A percentile compares a stretch with the other conserved stretches of the same genome.
phyloP scores from a whole-genome alignment of 1,284 basidiomycete genomes.

The Malassezia dermatis region DNA sequence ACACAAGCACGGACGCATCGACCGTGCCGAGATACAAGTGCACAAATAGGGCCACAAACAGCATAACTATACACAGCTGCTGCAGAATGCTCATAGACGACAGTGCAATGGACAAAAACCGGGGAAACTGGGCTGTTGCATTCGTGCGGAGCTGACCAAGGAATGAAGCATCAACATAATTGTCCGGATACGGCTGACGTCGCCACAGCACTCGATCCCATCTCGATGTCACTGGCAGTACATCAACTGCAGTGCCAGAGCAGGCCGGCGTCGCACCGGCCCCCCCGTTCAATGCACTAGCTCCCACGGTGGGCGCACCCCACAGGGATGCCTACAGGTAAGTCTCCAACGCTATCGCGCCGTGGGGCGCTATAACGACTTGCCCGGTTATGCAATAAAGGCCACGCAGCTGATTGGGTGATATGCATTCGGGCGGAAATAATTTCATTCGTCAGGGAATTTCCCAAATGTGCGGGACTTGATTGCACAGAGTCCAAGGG shows the following conservation, averaged over 20 bases:
- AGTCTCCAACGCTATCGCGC: too few relatives aligned
- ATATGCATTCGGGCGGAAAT: neutral
- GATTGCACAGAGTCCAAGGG: neutral
- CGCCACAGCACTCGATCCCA: conserved; percentile 85
- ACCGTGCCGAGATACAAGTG: conserved; percentile 22
- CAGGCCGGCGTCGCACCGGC: neutral
- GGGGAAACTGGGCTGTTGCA: conserved; percentile 46
- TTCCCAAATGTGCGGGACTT: neutral
- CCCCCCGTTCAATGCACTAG: neutral
- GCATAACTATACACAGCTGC: conserved; percentile 21
- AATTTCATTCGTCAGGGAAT: neutral
- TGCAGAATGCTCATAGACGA: conserved; percentile 32
- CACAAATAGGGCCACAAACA: conserved; percentile 28
- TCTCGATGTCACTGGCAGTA: neutral
- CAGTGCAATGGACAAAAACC: conserved; percentile 67
- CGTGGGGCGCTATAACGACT: neutral
- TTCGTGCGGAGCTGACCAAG: conserved; percentile 58
- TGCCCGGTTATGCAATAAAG: neutral
- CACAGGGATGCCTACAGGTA: neutral
- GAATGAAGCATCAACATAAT: conserved; percentile 69
- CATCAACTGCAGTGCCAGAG: neutral
- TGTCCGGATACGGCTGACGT: conserved; percentile 66
- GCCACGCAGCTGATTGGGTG: neutral
- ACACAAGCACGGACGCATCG: conserved; percentile 7
- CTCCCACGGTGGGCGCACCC: neutral